Evolutionary conservation across 208 protist genomes (phyloP).

Genomic region (Acanthamoeba castellanii): DNA sequence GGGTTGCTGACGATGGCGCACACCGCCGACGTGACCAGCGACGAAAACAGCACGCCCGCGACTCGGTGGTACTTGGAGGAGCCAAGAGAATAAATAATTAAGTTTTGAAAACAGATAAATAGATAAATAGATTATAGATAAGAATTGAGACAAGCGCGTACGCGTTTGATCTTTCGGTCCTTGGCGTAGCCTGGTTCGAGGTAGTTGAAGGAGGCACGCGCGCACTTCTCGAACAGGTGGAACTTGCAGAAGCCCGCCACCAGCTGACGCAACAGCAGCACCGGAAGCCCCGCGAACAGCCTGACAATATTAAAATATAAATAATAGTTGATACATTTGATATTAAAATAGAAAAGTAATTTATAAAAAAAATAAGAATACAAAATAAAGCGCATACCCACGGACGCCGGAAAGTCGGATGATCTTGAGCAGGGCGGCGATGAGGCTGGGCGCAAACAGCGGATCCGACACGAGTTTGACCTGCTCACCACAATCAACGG

Average conservation of each 20-base stretch:
- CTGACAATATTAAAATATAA: not conserved
- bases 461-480: conserved; percentile 20
- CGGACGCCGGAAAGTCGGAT: not conserved
- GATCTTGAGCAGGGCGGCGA: not conserved
- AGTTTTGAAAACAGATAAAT: not conserved
- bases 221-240: not conserved
- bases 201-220: not conserved
- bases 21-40: not conserved
- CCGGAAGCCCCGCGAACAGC: not conserved
- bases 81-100: not conserved
- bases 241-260: conserved; percentile 3
- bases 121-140: not conserved
- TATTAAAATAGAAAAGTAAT: too few relatives aligned
- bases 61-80: not conserved
- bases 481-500: not conserved
- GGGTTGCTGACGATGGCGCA: not conserved
- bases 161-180: not conserved
- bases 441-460: conserved; percentile 21
- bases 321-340: too few relatives aligned
- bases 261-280: not conserved
- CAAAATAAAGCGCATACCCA: not conserved
- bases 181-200: not conserved
- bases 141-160: not conserved
- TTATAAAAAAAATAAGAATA: not conserved
- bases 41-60: not conserved